phyloP scores from a whole-genome alignment of 495 filamentous ascomycete genomes.

The Astrothelium macrocarpum region DNA sequence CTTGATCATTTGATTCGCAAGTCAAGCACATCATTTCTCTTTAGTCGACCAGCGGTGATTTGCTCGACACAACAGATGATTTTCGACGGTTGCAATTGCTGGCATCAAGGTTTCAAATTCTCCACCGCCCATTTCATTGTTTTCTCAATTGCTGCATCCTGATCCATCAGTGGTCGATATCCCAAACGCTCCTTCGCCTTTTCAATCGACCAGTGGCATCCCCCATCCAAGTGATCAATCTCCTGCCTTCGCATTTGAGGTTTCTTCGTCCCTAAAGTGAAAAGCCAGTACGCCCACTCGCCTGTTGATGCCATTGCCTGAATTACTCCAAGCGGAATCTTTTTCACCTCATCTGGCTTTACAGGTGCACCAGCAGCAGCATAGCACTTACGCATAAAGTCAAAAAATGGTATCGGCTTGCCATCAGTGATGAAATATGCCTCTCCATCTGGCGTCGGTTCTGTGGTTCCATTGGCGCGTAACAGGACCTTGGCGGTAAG shows the following conservation, averaged over 20 bases:
- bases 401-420: slow-evolving; percentile 20
- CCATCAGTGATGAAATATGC: slow-evolving; percentile 28
- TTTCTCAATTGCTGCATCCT: slow-evolving; percentile 20
- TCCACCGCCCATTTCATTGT: slow-evolving; percentile 18
- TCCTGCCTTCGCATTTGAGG: slow-evolving; percentile 17
- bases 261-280: slow-evolving; percentile 20
- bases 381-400: slow-evolving; percentile 22
- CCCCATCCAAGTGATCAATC: slow-evolving; percentile 19
- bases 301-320: slow-evolving; percentile 15
- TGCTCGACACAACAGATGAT: no score
- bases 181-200: slow-evolving; percentile 26
- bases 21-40: neutral
- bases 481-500: slow-evolving; percentile 12
- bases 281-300: slow-evolving; percentile 22
- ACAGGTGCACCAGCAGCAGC: slow-evolving; percentile 20
- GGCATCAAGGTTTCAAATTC: neutral
- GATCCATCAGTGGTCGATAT: slow-evolving; percentile 23
- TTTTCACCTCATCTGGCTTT: slow-evolving; percentile 18
- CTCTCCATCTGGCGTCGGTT: slow-evolving; percentile 16
- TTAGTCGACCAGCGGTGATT: no score
- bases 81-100: no score
- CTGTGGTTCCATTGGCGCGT: neutral
- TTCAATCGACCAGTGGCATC: slow-evolving; percentile 22
- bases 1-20: neutral
- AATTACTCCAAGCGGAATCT: slow-evolving; percentile 20